Percentiles rank a stretch among this genome's conserved stretches.
Evolutionary conservation across 1,284 basidiomycete species (phyloP).

Genomic region (Irpex sp.): DNA sequence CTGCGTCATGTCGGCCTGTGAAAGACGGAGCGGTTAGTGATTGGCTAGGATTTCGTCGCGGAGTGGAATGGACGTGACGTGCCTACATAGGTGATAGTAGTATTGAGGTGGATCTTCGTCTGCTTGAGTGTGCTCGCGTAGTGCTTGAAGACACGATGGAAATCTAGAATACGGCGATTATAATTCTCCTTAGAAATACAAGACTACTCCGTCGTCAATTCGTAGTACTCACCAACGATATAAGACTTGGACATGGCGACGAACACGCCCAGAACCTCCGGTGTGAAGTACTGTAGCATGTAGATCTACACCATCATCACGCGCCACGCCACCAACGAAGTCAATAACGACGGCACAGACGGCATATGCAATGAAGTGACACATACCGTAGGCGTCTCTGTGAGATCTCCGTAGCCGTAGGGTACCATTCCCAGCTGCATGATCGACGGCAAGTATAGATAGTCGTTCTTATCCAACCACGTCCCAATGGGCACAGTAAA

Average conservation of each 20-base stretch:
- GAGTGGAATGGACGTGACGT: neutral
- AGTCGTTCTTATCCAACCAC: neutral
- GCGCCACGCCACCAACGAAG: no score
- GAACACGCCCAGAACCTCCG: neutral
- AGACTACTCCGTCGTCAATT: neutral
- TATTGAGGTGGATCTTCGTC: neutral
- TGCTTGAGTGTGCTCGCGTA: neutral
- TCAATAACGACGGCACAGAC: no score
- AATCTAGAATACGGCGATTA: neutral
- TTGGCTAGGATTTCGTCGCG: neutral
- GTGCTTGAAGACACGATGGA: constrained; percentile 1
- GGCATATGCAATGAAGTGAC: no score
- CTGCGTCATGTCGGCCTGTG: neutral
- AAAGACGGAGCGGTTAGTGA: no score
- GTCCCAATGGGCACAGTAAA: neutral
- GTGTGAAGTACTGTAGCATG: constrained; percentile 5
- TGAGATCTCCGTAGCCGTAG: constrained; percentile 2
- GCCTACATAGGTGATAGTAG: neutral
- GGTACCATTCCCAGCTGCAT: constrained; percentile 4
- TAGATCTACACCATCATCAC: constrained; percentile 1
- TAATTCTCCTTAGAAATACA: neutral
- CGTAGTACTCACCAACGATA: neutral
- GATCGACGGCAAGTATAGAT: neutral
- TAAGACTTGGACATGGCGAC: no score
- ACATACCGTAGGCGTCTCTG: neutral